phyloP scores from a whole-genome alignment of 2,329 filamentous ascomycete genomes.

The Sarocladium oryzae region DNA sequence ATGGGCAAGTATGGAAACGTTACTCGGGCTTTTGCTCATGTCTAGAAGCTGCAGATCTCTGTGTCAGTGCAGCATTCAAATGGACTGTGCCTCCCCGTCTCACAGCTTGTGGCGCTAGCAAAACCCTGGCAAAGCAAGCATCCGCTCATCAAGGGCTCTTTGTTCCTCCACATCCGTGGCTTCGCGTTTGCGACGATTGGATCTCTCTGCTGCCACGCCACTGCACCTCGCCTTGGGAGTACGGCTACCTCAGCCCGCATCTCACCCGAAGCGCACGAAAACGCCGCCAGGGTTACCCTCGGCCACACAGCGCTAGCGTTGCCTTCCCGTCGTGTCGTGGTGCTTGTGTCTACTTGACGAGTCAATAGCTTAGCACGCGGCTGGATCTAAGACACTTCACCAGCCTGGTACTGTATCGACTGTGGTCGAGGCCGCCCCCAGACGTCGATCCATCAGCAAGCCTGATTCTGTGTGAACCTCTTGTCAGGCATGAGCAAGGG shows the following conservation, averaged over 20 bases:
- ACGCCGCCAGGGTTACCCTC: not conserved
- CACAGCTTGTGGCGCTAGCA: not conserved
- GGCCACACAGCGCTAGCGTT: not conserved
- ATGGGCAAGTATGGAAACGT: too few species aligned
- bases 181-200: not conserved
- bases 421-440: not conserved
- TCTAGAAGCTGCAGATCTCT: too few species aligned
- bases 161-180: conserved; percentile 2
- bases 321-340: not conserved
- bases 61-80: not conserved
- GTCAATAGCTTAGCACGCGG: not conserved
- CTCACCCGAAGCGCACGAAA: not conserved
- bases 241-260: not conserved
- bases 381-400: conserved; percentile 4
- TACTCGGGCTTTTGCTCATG: too few species aligned
- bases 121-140: not conserved
- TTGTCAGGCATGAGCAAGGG: not conserved
- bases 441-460: conserved; percentile 1
- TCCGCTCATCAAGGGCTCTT: not conserved
- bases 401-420: conserved; percentile 5
- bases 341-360: not conserved
- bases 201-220: not conserved
- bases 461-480: not conserved
- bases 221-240: not conserved
- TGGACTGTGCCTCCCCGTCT: not conserved